Evolutionary conservation across 2,329 filamentous ascomycete species (phyloP), one percentile per base, ranked within the genome.

Genomic region (Emergomyces pasteurianus): DNA sequence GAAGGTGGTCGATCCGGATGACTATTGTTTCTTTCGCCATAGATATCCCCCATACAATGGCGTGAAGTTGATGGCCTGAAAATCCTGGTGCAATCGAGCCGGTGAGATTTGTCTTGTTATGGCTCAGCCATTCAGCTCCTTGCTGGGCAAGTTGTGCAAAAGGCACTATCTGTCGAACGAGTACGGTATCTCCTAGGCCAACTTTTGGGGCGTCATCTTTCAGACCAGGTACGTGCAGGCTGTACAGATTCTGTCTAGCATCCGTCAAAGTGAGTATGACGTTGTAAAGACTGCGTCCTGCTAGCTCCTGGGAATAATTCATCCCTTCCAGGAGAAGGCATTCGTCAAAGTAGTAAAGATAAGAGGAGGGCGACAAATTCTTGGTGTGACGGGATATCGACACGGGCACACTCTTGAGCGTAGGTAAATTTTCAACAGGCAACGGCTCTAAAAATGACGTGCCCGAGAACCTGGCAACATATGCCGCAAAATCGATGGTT

Each of bases 81-180:
- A 70, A 70, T 1, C 64, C 67, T 10, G 67, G 67, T 18, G 67
- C 66, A 34, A 65, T 58, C 5, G 62, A 58, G 26, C 67, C 63
- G 1, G 60, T 62, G 7, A 64, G 59, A 9, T 59, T 60, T 36
- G 63, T 62, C 40, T 62, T 58, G 58, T 65, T 64, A 18, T 61
- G 56, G 10, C 58, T 56, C 47, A 66, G 56, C 67, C 67, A 67
- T 42, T 60, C 56, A 16, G 57, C 60, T 28, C 64, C 65, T 21
- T 61, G 62, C 28, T 60, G 50, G 18, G 63, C 60, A 23, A 66
- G 40, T 21, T 64, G 58, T 23, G 67, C 54, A 58, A 62, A 64
- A n/a, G 64, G 63, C 9, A 67, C 60, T 31, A 70, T 61, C 46
- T 69, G 69, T 23, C 69, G 66, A 9, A 70, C 58, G 28, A 67